These are phyloP conservation scores for Candida michaelii DNA, from an alignment of 805 yeast species.

Conservation along the genomic window DNA sequence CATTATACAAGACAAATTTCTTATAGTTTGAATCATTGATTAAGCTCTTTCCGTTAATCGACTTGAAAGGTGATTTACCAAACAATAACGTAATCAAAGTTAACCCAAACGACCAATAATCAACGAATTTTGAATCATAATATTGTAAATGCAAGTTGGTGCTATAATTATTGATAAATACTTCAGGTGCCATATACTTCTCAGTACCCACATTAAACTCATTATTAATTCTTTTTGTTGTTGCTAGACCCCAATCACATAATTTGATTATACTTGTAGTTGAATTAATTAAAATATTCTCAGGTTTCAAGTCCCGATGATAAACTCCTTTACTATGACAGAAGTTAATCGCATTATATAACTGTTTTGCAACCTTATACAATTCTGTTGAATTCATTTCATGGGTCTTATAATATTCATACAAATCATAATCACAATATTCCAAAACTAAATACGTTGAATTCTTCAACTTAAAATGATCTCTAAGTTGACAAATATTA, in stretches of 20 bases:
- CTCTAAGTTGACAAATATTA: conserved; percentile 58
- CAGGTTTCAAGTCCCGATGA: conserved; percentile 76
- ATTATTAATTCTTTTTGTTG: conserved; percentile 27
- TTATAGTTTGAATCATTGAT: conserved; percentile 44
- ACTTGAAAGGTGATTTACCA: conserved; percentile 54
- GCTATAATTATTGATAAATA: conserved; percentile 21
- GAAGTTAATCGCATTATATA: conserved; percentile 50
- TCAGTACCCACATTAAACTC: conserved; percentile 55
- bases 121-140: conserved; percentile 50
- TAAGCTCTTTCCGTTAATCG: conserved; percentile 18
- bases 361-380: conserved; percentile 46
- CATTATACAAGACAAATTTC: conserved; percentile 37
- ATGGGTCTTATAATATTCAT: conserved; percentile 10
- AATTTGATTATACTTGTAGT: conserved; percentile 45
- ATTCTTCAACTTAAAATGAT: conserved; percentile 53
- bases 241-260: conserved; percentile 75
- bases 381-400: conserved; percentile 23
- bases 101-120: conserved; percentile 56
- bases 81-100: conserved; percentile 50
- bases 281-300: conserved; percentile 55
- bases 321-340: conserved; percentile 60
- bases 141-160: conserved; percentile 20
- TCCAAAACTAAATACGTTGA: conserved; percentile 61
- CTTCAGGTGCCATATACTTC: conserved; percentile 60
- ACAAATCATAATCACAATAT: conserved; percentile 42